Conservation (phyloP, 2,329 filamentous ascomycete genomes). For the Aspergillus caelatus region DNA sequence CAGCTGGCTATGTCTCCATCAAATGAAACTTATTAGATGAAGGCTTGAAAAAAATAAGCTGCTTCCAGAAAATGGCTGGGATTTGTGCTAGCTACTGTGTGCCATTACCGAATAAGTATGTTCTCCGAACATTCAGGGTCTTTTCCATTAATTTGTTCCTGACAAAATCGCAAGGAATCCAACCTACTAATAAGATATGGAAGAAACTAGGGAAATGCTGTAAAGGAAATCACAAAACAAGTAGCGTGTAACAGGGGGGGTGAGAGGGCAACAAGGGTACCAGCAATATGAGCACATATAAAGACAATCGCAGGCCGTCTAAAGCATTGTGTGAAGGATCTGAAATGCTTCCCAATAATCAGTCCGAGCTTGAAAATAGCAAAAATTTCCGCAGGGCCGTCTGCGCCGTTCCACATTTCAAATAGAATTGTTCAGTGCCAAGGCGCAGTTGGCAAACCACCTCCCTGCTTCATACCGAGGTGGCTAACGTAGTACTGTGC, state of each 20-base stretch:
- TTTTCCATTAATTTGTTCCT: conserved; percentile 42
- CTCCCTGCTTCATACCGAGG: conserved; percentile 1
- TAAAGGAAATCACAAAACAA: conserved; percentile 4
- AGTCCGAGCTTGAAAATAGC: conserved; percentile 15
- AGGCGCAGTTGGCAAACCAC: conserved; percentile 7
- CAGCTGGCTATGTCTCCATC: not conserved
- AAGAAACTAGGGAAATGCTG: conserved; percentile 23
- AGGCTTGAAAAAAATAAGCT: not conserved
- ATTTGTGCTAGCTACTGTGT: conserved; percentile 12
- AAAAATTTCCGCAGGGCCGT: conserved; percentile 10
- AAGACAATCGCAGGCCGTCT: conserved; percentile 36
- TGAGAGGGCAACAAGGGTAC: conserved; percentile 17
- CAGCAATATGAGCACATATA: conserved; percentile 32
- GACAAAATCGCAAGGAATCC: conserved; percentile 34
- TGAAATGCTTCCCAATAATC: conserved; percentile 22
- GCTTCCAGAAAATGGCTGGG: not conserved
- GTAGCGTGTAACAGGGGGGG: not conserved
- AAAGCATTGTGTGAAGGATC: conserved; percentile 34
- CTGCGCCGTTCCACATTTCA: conserved; percentile 8
- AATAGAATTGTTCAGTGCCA: conserved; percentile 4
- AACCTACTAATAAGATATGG: conserved; percentile 33
- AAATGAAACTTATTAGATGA: not conserved
- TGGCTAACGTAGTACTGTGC: not conserved
- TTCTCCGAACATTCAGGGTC: conserved; percentile 28
- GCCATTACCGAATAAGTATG: conserved; percentile 13